Conservation (phyloP, 2,329 filamentous ascomycete genomes). For the Verticillium tricorpus region DNA sequence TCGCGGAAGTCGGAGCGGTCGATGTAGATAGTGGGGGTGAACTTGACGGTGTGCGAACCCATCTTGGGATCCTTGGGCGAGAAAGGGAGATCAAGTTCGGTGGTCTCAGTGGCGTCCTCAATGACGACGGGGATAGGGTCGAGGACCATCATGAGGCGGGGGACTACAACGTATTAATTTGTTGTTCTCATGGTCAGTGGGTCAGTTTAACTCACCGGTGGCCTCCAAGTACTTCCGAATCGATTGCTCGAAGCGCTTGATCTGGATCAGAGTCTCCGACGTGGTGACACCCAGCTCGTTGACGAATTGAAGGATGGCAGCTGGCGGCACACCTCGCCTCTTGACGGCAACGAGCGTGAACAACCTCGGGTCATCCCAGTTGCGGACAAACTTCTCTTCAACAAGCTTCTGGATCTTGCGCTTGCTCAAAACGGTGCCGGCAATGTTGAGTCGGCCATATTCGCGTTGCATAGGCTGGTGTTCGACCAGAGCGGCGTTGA, state of each 20-base stretch:
- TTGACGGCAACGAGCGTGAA: conserved; percentile 84
- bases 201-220: conserved; percentile 33
- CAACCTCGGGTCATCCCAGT: conserved; percentile 87
- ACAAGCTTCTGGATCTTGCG: conserved; percentile 78
- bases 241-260: conserved; percentile 76
- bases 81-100: conserved; percentile 65
- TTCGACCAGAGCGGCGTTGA: conserved; percentile 75
- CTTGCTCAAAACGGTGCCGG: conserved; percentile 84
- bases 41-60: conserved; percentile 54
- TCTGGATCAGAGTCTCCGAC: conserved; percentile 71
- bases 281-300: conserved; percentile 91
- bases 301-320: conserved; percentile 83
- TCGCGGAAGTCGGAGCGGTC: conserved; percentile 78
- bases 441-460: conserved; percentile 70
- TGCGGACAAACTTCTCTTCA: conserved; percentile 70
- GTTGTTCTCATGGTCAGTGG: background rate
- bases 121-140: conserved; percentile 82
- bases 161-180: conserved; percentile 42
- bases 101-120: conserved; percentile 68
- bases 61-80: conserved; percentile 72
- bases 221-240: conserved; percentile 83
- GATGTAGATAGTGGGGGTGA: conserved; percentile 80
- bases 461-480: conserved; percentile 95
- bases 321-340: conserved; percentile 80
- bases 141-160: conserved; percentile 82